These are phyloP conservation scores for Afroboletus lepidellus DNA, from an alignment of 1,284 basidiomycete genomes.

Conservation along the genomic window DNA sequence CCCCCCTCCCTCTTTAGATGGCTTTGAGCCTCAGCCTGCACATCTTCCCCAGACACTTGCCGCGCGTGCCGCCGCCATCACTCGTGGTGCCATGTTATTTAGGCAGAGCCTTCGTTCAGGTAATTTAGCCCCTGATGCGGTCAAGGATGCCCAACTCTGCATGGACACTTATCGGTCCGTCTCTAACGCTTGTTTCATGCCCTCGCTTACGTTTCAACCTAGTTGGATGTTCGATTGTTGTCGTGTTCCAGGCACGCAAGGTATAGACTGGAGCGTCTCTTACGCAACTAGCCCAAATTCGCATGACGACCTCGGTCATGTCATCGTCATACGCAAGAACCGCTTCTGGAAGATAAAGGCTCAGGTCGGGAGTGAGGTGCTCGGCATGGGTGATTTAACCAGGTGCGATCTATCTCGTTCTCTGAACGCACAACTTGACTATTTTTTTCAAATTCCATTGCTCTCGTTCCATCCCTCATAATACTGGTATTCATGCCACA, in stretches of 20 bases:
- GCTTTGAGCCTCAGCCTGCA: constrained; percentile 65
- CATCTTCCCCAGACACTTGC: constrained; percentile 59
- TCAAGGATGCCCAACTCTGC: constrained; percentile 75
- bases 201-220: background rate
- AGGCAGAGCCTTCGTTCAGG: constrained; percentile 68
- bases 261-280: constrained; percentile 75
- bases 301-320: constrained; percentile 65
- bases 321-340: constrained; percentile 77
- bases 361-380: constrained; percentile 53
- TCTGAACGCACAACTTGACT: background rate
- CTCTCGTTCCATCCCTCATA: background rate
- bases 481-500: constrained; percentile 30
- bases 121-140: constrained; percentile 65
- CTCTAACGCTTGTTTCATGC: background rate
- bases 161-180: constrained; percentile 85
- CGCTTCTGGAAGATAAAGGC: constrained; percentile 75
- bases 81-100: constrained; percentile 71
- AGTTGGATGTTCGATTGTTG: constrained; percentile 94
- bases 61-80: constrained; percentile 72
- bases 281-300: constrained; percentile 60
- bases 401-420: constrained; percentile 38
- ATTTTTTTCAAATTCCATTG: constrained; percentile 4
- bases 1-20: constrained; percentile 47
- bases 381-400: constrained; percentile 70
- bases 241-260: constrained; percentile 72